Base-by-base conservation (phyloP, 139 green algal species). In the Pleodorina starrii region DNA sequence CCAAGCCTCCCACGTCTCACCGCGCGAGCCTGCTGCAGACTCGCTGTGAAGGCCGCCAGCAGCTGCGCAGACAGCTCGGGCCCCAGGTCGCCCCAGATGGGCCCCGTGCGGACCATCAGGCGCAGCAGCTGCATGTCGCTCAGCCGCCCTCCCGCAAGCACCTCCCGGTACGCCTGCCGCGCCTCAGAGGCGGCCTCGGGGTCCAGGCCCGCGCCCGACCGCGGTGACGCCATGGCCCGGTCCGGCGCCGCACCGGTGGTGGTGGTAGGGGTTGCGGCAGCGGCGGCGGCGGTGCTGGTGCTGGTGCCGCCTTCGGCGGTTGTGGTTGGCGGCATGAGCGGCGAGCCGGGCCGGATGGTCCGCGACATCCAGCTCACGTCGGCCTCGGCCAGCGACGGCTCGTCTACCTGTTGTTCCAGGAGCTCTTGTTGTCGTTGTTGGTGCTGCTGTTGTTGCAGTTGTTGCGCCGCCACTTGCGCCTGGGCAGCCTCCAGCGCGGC, bases 51-150 rank as follows among this genome's bases (percentile, higher is more conserved):
- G 4, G 84, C 79, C 9, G 17, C 82, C 32, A 94, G 91, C 86
- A 94, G 76, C 25, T 77, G 72, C 2, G 44, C 50, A 46, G 63
- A 50, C 42, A 90, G 86, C 5, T 89, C 42, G 3, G 50, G 21
- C 25, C 83, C 68, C 46, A 94, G 89, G 48, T 88, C 66, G 35
- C 50, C 32, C 91, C 91, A 94, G 0, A 73, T 74, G n/a, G 82
- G 63, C 0, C 84, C 84, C 4, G 84, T 90, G 43, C 77, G 89
- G 69, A 82, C 60, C 57, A 92, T 86, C 5, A 94, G 84, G 19
- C 90, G 82, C 87, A 91, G 46, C 57, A 93, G 74, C 19, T 82
- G 57, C 89, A 93, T 77, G 32, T 92, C 80, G 59, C 80, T 38
- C 19, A 60, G n/a, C 50, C 82, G 66, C 35, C 66, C 82, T 7